These are phyloP conservation scores for Moricandia arvensis DNA, from an alignment of 345 rosid genomes.

Conservation along the genomic window DNA sequence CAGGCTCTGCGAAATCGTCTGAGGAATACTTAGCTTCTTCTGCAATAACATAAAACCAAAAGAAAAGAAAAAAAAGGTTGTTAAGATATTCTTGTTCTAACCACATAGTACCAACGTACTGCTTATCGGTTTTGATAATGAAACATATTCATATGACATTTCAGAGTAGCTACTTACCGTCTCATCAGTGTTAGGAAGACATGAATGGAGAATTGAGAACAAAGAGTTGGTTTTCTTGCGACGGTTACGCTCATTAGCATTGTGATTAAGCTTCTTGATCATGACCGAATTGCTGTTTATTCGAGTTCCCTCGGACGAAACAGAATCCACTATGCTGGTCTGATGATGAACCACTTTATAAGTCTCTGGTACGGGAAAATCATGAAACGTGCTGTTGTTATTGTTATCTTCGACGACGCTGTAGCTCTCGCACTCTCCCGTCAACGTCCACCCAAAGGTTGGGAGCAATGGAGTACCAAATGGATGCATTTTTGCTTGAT, in stretches of 20 bases:
- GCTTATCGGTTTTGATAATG: no score
- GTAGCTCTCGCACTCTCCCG: conserved; percentile 29
- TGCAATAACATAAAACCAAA: conserved; percentile 8
- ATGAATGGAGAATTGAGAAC: conserved; percentile 58
- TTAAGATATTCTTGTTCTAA: not conserved
- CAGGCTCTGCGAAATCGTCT: conserved; percentile 44
- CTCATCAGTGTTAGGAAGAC: conserved; percentile 52
- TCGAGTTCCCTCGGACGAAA: conserved; percentile 28
- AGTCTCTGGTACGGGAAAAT: conserved; percentile 26
- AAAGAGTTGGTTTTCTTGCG: conserved; percentile 57
- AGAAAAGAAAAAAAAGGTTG: not conserved
- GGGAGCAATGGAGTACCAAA: conserved; percentile 32
- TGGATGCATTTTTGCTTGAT: conserved; percentile 27
- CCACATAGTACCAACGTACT: no score
- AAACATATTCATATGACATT: no score
- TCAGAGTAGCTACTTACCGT: conserved; percentile 37
- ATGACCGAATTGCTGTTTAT: not conserved
- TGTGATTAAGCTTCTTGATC: conserved; percentile 68
- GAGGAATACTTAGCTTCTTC: conserved; percentile 58
- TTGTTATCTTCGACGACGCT: conserved; percentile 12
- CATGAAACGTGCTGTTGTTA: conserved; percentile 23
- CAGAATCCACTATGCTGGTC: conserved; percentile 13
- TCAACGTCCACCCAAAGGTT: conserved; percentile 29
- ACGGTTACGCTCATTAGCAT: conserved; percentile 67
- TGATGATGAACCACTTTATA: conserved; percentile 17